Evolutionary conservation across 202 grass and related monocot genomes (phyloP), one percentile per base, ranked within the genome.

Genomic region (Sporobolus alterniflorus): DNA sequence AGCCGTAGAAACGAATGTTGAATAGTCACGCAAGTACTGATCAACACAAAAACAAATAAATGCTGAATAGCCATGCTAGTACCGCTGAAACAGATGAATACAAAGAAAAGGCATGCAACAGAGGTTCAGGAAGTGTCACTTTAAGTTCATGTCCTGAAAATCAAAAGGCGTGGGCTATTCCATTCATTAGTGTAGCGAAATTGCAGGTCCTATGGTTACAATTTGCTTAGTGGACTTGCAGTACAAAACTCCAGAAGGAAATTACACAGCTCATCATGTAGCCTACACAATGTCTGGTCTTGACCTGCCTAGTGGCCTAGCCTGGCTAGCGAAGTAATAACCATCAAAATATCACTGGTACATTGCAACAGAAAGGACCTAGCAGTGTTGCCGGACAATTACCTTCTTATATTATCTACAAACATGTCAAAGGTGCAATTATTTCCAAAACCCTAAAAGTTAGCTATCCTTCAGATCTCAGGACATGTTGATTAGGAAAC

Each of bases 21-120:
- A 60, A 61, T 94, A 86, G 33, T 99, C 91, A 62, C 88, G 72
- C 69, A 96, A 75, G 51, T 96, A 99, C 97, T 99, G 81, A 77
- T 50, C 54, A 14, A 21, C 55, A 71, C 2, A 61, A 7, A 74
- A 61, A 32, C 9, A 49, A 83, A 39, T 24, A 7, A 24, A 41
- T 59, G 89, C 92, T 12, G 64, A 60, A 60, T 92, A 84, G 40
- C 94, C 87, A 66, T 83, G 57, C 36, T 92, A 75, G 59, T 96
- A 99, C 97, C 94, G 78, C 75, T 86, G 59, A 74, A 89, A 80
- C 50, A 81, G 9, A 83, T 57, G 33, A 6, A n/a, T 55, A 67
- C 8, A 76, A 11, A 78, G 0, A 54, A 52, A 17, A 31, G 8
- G 5, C 14, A 1, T 69, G 52, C 20, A 43, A 78, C 30, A 68